These are phyloP conservation scores for Beauveria sp. DNA, from an alignment of 2,329 filamentous ascomycete species.

Conservation along the genomic window DNA sequence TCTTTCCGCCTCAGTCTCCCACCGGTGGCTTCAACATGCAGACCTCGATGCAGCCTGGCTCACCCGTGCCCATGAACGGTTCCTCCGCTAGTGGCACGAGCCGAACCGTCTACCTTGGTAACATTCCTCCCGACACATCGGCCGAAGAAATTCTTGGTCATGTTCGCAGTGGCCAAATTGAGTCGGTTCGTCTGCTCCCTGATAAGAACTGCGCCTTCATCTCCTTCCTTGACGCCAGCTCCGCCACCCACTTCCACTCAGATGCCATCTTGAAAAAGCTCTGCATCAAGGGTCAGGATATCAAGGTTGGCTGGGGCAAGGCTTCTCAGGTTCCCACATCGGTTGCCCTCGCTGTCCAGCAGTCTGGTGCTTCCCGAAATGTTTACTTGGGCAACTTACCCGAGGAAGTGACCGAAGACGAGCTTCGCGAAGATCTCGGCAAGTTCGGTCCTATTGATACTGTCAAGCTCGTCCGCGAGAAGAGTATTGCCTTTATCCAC, in stretches of 20 bases:
- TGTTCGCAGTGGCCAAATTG: constrained; percentile 94
- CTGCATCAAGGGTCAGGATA: constrained; percentile 96
- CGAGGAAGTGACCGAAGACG: constrained; percentile 84
- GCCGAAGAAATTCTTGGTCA: constrained; percentile 96
- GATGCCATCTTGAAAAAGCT: constrained; percentile 99
- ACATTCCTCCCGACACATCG: constrained; percentile 95
- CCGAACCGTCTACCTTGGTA: constrained; percentile 93
- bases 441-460: constrained; percentile 97
- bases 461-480: constrained; percentile 95
- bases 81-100: constrained; percentile 83
- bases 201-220: constrained; percentile 99
- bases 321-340: constrained; percentile 96
- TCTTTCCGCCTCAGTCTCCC: constrained; percentile 83
- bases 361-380: constrained; percentile 92
- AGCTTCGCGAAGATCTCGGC: constrained; percentile 86
- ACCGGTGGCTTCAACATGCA: constrained; percentile 62
- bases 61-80: constrained; percentile 68
- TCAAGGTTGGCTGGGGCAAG: constrained; percentile 99
- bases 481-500: constrained; percentile 95
- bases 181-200: constrained; percentile 91
- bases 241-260: constrained; percentile 97
- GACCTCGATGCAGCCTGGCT: constrained; percentile 54
- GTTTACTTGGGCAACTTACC: constrained; percentile 92
- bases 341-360: constrained; percentile 93
- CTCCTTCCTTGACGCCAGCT: constrained; percentile 95